phyloP scores from a whole-genome alignment of 129 eudicot species.

The Kitagawia praeruptora region DNA sequence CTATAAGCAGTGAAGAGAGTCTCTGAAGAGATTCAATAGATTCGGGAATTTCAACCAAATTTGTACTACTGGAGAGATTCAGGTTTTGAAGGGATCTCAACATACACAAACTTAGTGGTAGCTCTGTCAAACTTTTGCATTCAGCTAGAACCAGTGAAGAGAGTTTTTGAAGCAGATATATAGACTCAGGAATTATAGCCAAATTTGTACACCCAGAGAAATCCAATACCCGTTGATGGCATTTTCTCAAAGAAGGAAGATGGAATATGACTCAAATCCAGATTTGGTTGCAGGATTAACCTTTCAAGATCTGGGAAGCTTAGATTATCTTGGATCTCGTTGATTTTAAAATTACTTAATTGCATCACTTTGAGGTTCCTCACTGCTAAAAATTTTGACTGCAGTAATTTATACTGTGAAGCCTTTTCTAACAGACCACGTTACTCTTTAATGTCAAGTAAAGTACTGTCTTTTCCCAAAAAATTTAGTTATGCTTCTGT shows the following conservation, averaged over 20 bases:
- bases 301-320: constrained; percentile 8
- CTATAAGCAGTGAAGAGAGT: not conserved
- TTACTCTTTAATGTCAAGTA: not conserved
- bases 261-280: constrained; percentile 14
- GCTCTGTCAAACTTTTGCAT: not conserved
- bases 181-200: no score
- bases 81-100: not conserved
- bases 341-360: constrained; percentile 6
- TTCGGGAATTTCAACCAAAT: not conserved
- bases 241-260: constrained; percentile 19
- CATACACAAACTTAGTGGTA: not conserved
- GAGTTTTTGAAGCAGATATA: no score
- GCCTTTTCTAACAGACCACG: not conserved
- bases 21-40: not conserved
- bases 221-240: not conserved
- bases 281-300: constrained; percentile 18
- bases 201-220: no score
- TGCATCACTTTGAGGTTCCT: not conserved
- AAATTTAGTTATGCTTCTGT: not conserved
- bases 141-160: no score
- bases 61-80: not conserved
- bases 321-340: constrained; percentile 14
- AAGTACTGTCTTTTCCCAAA: not conserved
- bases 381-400: not conserved
- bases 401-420: not conserved